Conservation (phyloP, 1,139 yeast genomes). For the Suhomyces atakaporum region DNA sequence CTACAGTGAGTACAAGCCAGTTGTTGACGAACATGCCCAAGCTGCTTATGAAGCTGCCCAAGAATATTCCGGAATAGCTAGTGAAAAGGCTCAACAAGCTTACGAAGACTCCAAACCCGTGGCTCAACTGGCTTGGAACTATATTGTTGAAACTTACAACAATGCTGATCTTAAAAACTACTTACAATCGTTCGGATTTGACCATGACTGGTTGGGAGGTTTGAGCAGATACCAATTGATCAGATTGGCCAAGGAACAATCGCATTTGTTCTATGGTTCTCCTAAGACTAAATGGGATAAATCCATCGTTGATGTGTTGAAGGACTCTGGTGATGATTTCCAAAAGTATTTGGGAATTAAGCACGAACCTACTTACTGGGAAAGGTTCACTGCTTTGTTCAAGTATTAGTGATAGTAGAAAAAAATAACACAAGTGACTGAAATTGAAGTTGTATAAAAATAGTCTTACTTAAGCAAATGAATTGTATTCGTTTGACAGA, state of each 20-base stretch:
- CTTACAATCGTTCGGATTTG: constrained; percentile 53
- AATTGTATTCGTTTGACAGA: too few species aligned
- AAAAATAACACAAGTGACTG: too few species aligned
- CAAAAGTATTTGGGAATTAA: constrained; percentile 21
- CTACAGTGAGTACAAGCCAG: constrained; percentile 15
- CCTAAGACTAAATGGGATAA: constrained; percentile 26
- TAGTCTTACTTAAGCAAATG: too few species aligned
- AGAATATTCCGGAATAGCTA: constrained; percentile 6
- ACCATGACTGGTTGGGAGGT: constrained; percentile 31
- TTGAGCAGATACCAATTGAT: constrained; percentile 48
- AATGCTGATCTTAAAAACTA: constrained; percentile 56
- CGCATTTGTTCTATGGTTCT: constrained; percentile 20
- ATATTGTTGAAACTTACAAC: constrained; percentile 43
- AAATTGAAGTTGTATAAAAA: too few species aligned
- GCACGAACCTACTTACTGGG: constrained; percentile 16
- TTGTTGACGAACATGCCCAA: constrained; percentile 6
- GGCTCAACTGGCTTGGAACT: constrained; percentile 16
- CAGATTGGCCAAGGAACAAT: constrained; percentile 46
- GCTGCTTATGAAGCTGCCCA: constrained; percentile 10
- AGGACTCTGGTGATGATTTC: constrained; percentile 18
- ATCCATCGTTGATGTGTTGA: constrained; percentile 24
- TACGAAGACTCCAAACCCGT: constrained; percentile 9
- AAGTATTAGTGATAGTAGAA: too few species aligned
- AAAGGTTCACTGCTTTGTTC: constrained; percentile 7
- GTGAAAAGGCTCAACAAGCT: constrained; percentile 13